Evolutionary conservation across 495 filamentous ascomycete species (phyloP).

Genomic region (Annulohypoxylon maeteangense): DNA sequence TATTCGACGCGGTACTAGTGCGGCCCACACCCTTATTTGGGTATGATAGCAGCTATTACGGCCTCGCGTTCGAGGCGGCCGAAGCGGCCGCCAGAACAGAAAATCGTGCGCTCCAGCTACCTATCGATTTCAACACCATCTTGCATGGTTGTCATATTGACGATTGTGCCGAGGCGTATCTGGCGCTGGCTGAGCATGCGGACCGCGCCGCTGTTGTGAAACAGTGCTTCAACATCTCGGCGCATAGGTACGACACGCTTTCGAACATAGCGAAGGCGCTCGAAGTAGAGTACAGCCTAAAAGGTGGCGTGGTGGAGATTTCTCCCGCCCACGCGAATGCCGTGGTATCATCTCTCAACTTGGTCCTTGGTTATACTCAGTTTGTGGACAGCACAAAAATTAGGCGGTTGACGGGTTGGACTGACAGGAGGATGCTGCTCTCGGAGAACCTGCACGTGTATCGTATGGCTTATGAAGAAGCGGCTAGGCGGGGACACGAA

Average conservation of each 20-base stretch:
- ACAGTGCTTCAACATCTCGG: constrained; percentile 56
- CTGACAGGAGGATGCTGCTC: constrained; percentile 51
- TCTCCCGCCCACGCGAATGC: background rate
- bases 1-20: constrained; percentile 53
- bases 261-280: constrained; percentile 48
- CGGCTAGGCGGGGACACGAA: constrained; percentile 33
- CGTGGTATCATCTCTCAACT: constrained; percentile 12
- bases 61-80: constrained; percentile 46
- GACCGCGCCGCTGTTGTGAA: constrained; percentile 42
- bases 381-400: constrained; percentile 57
- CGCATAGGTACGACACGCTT: constrained; percentile 52
- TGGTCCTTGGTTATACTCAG: constrained; percentile 50
- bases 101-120: constrained; percentile 38
- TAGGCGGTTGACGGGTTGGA: constrained; percentile 53
- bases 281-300: constrained; percentile 50
- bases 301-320: constrained; percentile 28
- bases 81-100: constrained; percentile 22
- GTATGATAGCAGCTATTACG: constrained; percentile 53
- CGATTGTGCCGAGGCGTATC: constrained; percentile 58
- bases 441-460: constrained; percentile 50
- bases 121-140: constrained; percentile 48
- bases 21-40: constrained; percentile 55
- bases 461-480: constrained; percentile 55
- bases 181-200: constrained; percentile 49
- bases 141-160: constrained; percentile 57